Evolutionary conservation across 768 basidiomycete species (phyloP).

Genomic region (Rhizopogon roseolus): DNA sequence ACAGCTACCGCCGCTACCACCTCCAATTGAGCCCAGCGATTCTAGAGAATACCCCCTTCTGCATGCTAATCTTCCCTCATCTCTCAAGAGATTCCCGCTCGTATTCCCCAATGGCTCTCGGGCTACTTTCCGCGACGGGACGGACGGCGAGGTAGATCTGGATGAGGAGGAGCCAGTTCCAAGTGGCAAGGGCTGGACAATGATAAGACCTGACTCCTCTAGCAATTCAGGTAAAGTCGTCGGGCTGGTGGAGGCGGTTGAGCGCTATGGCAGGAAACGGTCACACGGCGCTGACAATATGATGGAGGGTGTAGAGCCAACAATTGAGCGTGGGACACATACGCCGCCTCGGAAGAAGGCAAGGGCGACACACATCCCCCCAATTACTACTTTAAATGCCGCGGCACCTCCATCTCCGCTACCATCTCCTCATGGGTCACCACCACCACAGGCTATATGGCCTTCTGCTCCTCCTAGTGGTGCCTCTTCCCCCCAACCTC

Average conservation of each 20-base stretch:
- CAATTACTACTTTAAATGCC: conserved; percentile 58
- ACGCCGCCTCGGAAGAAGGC: conserved; percentile 74
- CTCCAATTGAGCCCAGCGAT: conserved; percentile 68
- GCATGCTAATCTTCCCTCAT: conserved; percentile 68
- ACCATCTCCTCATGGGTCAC: conserved; percentile 83
- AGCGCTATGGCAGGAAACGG: conserved; percentile 69
- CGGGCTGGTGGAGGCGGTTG: conserved; percentile 74
- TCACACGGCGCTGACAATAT: conserved; percentile 47
- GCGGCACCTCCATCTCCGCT: conserved; percentile 83
- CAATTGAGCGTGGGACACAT: conserved; percentile 38
- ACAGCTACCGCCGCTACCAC: conserved; percentile 67
- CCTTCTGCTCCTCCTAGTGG: conserved; percentile 81
- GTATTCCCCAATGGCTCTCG: conserved; percentile 77
- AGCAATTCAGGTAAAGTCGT: conserved; percentile 47
- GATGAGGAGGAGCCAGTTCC: conserved; percentile 66
- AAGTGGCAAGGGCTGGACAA: conserved; percentile 68
- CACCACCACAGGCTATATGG: conserved; percentile 71
- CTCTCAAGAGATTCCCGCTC: conserved; percentile 69
- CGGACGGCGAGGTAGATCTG: conserved; percentile 59
- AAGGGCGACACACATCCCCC: conserved; percentile 53
- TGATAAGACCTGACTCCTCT: conserved; percentile 64
- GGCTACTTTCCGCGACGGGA: conserved; percentile 75
- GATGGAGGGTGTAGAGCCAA: conserved; percentile 75
- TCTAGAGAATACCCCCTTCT: conserved; percentile 77
- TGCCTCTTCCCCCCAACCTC: conserved; percentile 63